A percentile compares a stretch with the other conserved stretches of the same genome.
Conservation (phyloP, 495 filamentous ascomycete species). For the Daldinia bambusicola region DNA sequence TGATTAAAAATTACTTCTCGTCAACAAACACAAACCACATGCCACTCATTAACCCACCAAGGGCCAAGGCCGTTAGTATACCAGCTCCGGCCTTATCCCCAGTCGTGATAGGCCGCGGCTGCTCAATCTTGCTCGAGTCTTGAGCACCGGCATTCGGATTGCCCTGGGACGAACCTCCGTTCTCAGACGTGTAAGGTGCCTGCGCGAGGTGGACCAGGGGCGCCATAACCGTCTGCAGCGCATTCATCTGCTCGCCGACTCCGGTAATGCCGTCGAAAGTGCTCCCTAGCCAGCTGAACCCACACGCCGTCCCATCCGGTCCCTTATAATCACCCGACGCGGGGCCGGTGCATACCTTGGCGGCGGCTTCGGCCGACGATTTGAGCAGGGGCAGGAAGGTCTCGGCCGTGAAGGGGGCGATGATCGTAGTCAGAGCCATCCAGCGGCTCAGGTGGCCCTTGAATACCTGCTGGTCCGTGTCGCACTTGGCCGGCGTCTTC, state of each 20-base stretch:
- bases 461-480: conserved; percentile 81
- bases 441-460: conserved; percentile 79
- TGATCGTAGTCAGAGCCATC: conserved; percentile 67
- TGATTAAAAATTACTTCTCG: conserved; percentile 12
- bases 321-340: conserved; percentile 54
- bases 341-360: conserved; percentile 67
- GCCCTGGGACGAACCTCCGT: conserved; percentile 74
- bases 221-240: conserved; percentile 66
- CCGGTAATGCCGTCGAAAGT: conserved; percentile 59
- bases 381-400: conserved; percentile 65
- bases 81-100: conserved; percentile 66
- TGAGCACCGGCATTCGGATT: conserved; percentile 64
- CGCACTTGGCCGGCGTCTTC: conserved; percentile 61
- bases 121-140: conserved; percentile 25
- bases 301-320: conserved; percentile 66
- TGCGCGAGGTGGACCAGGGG: conserved; percentile 47
- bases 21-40: conserved; percentile 33
- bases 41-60: conserved; percentile 55
- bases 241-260: conserved; percentile 70
- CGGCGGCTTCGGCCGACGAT: conserved; percentile 68
- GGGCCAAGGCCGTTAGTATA: conserved; percentile 64
- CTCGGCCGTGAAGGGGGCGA: conserved; percentile 64
- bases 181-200: conserved; percentile 63
- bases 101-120: conserved; percentile 54
- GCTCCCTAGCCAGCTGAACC: conserved; percentile 50